Evolutionary conservation across 129 eudicot genomes (phyloP), one percentile per base, ranked within the genome.

Genomic region (Arctium minus): DNA sequence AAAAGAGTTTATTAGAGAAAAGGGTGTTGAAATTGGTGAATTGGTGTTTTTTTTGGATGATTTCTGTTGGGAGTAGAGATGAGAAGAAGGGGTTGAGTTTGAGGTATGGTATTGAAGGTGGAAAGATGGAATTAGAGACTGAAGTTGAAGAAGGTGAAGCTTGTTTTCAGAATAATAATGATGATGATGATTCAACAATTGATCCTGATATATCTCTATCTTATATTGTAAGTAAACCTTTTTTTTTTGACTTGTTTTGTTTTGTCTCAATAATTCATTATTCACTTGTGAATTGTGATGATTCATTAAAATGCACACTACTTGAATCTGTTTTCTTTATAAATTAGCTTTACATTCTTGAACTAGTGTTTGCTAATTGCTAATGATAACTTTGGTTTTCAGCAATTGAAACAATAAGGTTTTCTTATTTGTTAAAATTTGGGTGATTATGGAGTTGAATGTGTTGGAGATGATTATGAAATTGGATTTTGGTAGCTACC

Each of bases 81-180:
- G 97, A 91, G 38, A 87, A 89, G 71, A 88, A 93, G 93, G 90
- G 90, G 88, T 18, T 87, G 76, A 90, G 89, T 40, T 76, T 87
- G 77, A 91, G 88, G 87, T 89, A 87, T 84, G 86, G 89, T 38
- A 76, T 79, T 86, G 87, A 72, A 56, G 89, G 85, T 84, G 87
- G 81, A 48, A 90, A 89, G 92, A 92, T 87, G 74, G 97, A 90
- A 39, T 69, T 88, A 53, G 94, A 86, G 74, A 85, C 85, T 72
- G 98, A 94, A 31, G 83, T 94, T 73, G 98, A 94, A 87, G 98
- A 94, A 88, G 98, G 96, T 40, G 98, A 94, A 84, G 98, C 97
- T 86, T 87, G 53, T 70, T 81, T 81, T 42, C 86, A 84, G 79
- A 84, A 87, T 22, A 85, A 82, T 67, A 32, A 69, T 80, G 89